Evolutionary conservation across 768 basidiomycete genomes (phyloP).

Genomic region (Tricholoma matsutake): DNA sequence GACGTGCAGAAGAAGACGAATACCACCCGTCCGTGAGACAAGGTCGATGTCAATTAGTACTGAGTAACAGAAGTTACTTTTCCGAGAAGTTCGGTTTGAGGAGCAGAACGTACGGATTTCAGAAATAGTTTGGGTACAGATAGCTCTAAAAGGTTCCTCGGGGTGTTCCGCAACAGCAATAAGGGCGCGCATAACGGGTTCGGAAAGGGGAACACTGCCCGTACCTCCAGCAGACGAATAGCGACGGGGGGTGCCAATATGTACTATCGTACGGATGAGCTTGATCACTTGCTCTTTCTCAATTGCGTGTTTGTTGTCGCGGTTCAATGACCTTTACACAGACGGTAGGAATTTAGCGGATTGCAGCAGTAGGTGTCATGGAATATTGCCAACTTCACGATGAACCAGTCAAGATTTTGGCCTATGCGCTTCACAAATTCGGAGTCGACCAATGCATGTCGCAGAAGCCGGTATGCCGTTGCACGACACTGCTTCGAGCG

Average conservation of each 20-base stretch:
- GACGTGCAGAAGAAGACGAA: conserved; percentile 81
- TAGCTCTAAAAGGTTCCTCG: conserved; percentile 83
- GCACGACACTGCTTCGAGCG: conserved; percentile 73
- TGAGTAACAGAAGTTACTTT: conserved; percentile 6
- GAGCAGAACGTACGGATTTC: conserved; percentile 73
- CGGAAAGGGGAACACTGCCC: conserved; percentile 60
- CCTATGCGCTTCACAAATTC: conserved; percentile 67
- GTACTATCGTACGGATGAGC: conserved; percentile 78
- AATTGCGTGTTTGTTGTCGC: conserved; percentile 76
- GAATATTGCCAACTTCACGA: conserved; percentile 66
- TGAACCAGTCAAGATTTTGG: conserved; percentile 75
- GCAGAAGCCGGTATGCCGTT: conserved; percentile 78
- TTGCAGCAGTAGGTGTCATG: not conserved
- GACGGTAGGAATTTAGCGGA: conserved; percentile 11
- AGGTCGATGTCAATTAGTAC: conserved; percentile 88
- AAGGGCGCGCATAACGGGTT: conserved; percentile 81
- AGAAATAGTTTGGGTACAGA: conserved; percentile 82
- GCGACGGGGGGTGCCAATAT: conserved; percentile 62
- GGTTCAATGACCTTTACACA: conserved; percentile 64
- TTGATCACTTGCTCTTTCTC: conserved; percentile 94
- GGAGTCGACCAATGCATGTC: conserved; percentile 71
- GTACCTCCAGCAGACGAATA: conserved; percentile 43
- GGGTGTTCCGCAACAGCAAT: conserved; percentile 90
- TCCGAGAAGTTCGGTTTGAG: not conserved
- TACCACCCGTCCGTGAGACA: conserved; percentile 75